Evolutionary conservation across 2,329 filamentous ascomycete genomes (phyloP), one percentile per base, ranked within the genome.

Genomic region (Colletotrichum tofieldiae): DNA sequence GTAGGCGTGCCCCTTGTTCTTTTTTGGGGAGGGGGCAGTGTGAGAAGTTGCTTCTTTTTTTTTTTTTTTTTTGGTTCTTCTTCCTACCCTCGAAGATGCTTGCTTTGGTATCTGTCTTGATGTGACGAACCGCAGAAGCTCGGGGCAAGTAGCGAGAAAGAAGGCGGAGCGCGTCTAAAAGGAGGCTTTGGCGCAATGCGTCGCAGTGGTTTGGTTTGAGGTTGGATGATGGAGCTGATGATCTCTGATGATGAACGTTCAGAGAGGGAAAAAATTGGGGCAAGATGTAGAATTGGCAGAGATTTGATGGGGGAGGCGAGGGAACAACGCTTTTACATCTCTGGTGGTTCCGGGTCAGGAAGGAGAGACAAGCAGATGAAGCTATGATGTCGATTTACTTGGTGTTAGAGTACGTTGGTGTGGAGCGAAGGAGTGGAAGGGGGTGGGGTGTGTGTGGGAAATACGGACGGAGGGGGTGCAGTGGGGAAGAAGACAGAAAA

Each of bases 261-360:
- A 51, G 49, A 49, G 32, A 26, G 20, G 9, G 7, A 16, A 39
- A 74, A 74, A 73, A 65, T 71, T 67, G 73, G 73, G 58, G 51
- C 59, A 71, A 61, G 52, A 59, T 65, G 60, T 60, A 56, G 70
- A 65, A 39, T 61, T 60, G 49, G 58, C 58, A 41, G 20, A 65
- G 45, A 62, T 63, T 60, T 37, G 63, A 65, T 54, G 69, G 73
- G 70, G 56, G 71, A 75, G 73, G 71, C 67, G 73, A 75, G 73
- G 71, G 67, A 66, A 74, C 71, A 75, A 75, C 64, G 73, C 71
- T 73, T 75, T 75, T 75, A 72, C 71, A 68, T 75, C 65, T 75
- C 43, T 73, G 60, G 67, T 71, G 71, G 71, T 62, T 59, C 54
- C 61, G 55, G 71, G 71, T 70, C 60, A 64, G 69, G 72, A 70